Percentiles rank a stretch among this genome's conserved stretches.
phyloP scores from a whole-genome alignment of 208 protist species.

The Crithidia expoeki region DNA sequence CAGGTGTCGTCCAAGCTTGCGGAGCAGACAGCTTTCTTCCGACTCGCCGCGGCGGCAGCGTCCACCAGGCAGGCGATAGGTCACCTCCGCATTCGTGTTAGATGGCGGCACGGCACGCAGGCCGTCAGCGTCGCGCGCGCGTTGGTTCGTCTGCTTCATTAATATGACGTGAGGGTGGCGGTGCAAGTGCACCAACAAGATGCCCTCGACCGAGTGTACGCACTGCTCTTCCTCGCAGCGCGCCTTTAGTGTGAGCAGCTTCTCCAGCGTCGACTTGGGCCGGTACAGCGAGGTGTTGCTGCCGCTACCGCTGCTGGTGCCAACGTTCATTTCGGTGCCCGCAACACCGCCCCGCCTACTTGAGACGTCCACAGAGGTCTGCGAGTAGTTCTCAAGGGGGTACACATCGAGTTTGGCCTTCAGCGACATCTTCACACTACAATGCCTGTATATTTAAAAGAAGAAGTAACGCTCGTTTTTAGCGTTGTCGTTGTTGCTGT shows the following conservation, averaged over 20 bases:
- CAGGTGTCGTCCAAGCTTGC: slow-evolving; percentile 76
- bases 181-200: slow-evolving; percentile 93
- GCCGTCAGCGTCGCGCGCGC: slow-evolving; percentile 26
- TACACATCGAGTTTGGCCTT: slow-evolving; percentile 86
- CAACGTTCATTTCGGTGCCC: slow-evolving; percentile 27
- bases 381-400: slow-evolving; percentile 74
- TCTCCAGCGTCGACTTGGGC: slow-evolving; percentile 73
- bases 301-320: background rate
- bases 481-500: background rate
- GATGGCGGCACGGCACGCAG: slow-evolving; percentile 39
- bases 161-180: slow-evolving; percentile 92
- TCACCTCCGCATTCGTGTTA: slow-evolving; percentile 43
- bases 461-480: background rate
- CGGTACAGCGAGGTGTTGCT: slow-evolving; percentile 28
- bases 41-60: slow-evolving; percentile 73
- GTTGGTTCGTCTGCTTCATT: slow-evolving; percentile 53
- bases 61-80: slow-evolving; percentile 77
- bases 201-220: slow-evolving; percentile 88
- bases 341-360: slow-evolving; percentile 31
- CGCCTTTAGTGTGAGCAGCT: slow-evolving; percentile 79
- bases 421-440: slow-evolving; percentile 48
- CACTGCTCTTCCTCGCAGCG: slow-evolving; percentile 83
- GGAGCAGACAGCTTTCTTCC: slow-evolving; percentile 72
- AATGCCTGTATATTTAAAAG: too few species aligned
- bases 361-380: slow-evolving; percentile 31